Conservation (phyloP, 2,329 filamentous ascomycete genomes). For the Fusarium sp. region DNA sequence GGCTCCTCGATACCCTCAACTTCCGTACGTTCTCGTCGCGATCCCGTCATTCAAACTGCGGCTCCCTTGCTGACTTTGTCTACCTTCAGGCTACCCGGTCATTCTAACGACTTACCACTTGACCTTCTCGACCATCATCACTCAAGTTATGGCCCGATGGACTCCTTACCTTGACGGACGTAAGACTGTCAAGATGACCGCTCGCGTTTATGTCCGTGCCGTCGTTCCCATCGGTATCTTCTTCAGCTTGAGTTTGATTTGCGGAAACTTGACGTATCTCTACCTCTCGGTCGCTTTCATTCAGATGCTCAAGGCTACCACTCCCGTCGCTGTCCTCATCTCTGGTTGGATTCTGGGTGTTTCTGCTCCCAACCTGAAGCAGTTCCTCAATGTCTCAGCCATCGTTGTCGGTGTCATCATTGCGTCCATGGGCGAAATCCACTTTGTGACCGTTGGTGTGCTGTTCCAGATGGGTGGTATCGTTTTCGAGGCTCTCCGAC, state of each 20-base stretch:
- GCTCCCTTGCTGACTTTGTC: conserved; percentile 34
- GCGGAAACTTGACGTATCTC: conserved; percentile 94
- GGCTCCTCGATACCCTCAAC: conserved; percentile 86
- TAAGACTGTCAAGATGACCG: conserved; percentile 97
- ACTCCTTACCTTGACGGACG: conserved; percentile 91
- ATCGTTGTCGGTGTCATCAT: conserved; percentile 96
- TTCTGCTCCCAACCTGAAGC: conserved; percentile 84
- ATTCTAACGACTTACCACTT: conserved; percentile 97
- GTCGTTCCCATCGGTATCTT: conserved; percentile 96
- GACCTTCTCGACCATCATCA: conserved; percentile 92
- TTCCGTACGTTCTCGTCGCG: conserved; percentile 67
- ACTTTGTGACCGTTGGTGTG: conserved; percentile 86
- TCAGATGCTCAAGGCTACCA: conserved; percentile 99
- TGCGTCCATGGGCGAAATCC: conserved; percentile 94
- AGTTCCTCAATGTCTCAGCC: conserved; percentile 91
- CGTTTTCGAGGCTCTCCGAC: conserved; percentile 82
- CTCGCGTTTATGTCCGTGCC: conserved; percentile 89
- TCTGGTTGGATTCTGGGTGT: conserved; percentile 90
- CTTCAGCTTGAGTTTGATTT: conserved; percentile 96
- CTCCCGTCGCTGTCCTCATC: conserved; percentile 90
- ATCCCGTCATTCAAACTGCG: conserved; percentile 7
- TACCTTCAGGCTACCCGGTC: conserved; percentile 72
- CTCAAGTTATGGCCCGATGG: conserved; percentile 90
- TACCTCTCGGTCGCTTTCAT: conserved; percentile 97
- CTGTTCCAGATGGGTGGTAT: conserved; percentile 83